phyloP scores from a whole-genome alignment of 2,329 filamentous ascomycete species.

The Corinectria fuckeliana region DNA sequence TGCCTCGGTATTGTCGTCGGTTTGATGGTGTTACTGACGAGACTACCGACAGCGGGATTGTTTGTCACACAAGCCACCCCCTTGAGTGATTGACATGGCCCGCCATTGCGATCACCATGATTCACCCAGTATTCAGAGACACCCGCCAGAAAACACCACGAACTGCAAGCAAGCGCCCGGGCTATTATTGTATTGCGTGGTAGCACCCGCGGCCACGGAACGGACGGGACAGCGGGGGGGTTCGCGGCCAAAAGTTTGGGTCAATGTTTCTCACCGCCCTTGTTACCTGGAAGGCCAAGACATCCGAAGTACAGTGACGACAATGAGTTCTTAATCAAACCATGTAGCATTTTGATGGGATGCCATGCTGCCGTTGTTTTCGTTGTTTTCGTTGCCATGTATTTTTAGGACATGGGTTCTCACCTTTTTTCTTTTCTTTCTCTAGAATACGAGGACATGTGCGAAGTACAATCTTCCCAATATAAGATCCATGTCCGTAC shows the following conservation, averaged over 20 bases:
- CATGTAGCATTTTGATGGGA: not conserved
- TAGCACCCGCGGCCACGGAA: not conserved
- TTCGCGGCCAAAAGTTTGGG: not conserved
- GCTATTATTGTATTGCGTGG: too few relatives aligned
- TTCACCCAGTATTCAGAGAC: not conserved
- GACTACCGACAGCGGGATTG: not conserved
- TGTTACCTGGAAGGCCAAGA: not conserved
- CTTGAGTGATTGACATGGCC: constrained; percentile 13
- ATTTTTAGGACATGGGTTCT: too few relatives aligned
- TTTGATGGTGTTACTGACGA: too few relatives aligned
- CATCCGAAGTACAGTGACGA: not conserved
- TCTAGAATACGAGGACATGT: constrained; percentile 12
- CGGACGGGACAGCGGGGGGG: not conserved
- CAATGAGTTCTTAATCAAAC: not conserved
- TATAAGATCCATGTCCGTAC: not conserved
- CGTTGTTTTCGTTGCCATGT: too few relatives aligned
- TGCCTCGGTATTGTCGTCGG: too few relatives aligned
- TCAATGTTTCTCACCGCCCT: not conserved
- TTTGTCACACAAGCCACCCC: not conserved
- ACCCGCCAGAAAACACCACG: not conserved
- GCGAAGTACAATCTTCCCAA: too few relatives aligned
- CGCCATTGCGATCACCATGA: constrained; percentile 13
- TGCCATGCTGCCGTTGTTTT: too few relatives aligned
- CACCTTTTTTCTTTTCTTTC: not conserved
- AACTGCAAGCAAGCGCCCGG: not conserved